Evolutionary conservation across 139 green algal species (phyloP).

Genomic region (Chlamydomonas incerta): DNA sequence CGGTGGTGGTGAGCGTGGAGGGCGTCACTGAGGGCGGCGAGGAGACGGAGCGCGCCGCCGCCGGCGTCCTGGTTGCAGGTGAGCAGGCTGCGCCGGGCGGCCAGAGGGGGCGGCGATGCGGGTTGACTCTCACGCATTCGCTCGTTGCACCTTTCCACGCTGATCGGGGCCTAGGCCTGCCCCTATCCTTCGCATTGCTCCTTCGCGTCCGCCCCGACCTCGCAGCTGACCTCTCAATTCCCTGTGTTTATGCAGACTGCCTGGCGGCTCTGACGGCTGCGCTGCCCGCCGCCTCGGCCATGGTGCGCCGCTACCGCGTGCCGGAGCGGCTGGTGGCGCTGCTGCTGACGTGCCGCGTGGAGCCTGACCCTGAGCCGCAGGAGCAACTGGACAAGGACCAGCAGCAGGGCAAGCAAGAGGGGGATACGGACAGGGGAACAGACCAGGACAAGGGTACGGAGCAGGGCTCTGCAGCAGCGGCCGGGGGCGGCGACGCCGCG

Average conservation of each 20-base stretch:
- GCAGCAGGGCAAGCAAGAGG: not conserved
- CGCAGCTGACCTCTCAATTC: not conserved
- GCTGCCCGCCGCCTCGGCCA: not conserved
- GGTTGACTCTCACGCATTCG: not conserved
- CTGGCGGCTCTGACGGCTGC: not conserved
- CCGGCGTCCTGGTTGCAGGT: slow-evolving; percentile 18
- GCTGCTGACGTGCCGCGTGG: not conserved
- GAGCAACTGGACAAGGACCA: not conserved
- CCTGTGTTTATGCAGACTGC: not conserved
- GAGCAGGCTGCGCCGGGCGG: not conserved
- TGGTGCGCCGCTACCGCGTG: not conserved
- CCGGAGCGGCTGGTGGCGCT: not conserved
- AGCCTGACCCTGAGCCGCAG: not conserved
- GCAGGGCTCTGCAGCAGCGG: too few species aligned
- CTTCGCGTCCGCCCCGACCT: too few species aligned
- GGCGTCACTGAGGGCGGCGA: slow-evolving; percentile 12
- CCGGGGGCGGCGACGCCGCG: too few species aligned
- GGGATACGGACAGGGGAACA: not conserved
- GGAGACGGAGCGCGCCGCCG: not conserved
- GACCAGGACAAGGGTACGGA: not conserved
- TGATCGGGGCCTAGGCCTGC: too few species aligned
- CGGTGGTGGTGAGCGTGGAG: too few species aligned
- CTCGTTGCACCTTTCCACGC: too few species aligned
- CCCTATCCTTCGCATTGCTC: too few species aligned
- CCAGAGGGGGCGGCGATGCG: too few species aligned